Evolutionary conservation across 2,329 filamentous ascomycete species (phyloP).

Genomic region (Fusarium sp.): DNA sequence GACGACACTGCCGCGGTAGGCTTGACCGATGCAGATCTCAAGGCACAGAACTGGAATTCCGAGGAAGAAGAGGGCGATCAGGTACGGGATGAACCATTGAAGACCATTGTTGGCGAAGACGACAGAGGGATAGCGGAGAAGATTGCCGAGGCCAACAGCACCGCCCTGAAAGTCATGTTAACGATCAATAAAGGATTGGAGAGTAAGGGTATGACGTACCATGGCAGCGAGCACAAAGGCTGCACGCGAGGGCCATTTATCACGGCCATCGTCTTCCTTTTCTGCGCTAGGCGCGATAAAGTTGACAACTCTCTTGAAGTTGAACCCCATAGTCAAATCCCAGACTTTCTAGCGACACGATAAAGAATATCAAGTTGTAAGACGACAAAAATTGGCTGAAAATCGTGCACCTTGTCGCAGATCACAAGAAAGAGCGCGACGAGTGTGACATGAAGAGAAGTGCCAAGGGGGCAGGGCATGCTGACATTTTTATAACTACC

Average conservation of each 20-base stretch:
- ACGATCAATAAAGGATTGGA: neutral
- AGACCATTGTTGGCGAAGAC: slow-evolving; percentile 3
- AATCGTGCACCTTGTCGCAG: neutral
- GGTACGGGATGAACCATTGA: neutral
- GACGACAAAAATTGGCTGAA: neutral
- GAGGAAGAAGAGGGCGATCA: slow-evolving; percentile 37
- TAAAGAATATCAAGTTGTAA: neutral
- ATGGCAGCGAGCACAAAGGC: neutral
- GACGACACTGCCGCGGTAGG: slow-evolving; percentile 60
- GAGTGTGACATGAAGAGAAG: neutral
- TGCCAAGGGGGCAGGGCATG: neutral
- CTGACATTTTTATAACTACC: neutral
- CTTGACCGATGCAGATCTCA: slow-evolving; percentile 72
- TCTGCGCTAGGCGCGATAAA: neutral
- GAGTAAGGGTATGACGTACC: neutral
- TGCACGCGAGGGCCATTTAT: neutral
- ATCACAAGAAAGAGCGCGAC: neutral
- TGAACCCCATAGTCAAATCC: neutral
- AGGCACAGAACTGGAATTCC: slow-evolving; percentile 62
- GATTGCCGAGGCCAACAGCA: neutral
- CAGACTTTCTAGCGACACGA: neutral
- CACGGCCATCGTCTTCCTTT: neutral
- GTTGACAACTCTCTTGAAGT: neutral
- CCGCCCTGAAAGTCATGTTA: neutral
- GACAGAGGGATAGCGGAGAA: neutral